phyloP scores from a whole-genome alignment of 495 filamentous ascomycete genomes.

The Saxophila tyrrhenica region DNA sequence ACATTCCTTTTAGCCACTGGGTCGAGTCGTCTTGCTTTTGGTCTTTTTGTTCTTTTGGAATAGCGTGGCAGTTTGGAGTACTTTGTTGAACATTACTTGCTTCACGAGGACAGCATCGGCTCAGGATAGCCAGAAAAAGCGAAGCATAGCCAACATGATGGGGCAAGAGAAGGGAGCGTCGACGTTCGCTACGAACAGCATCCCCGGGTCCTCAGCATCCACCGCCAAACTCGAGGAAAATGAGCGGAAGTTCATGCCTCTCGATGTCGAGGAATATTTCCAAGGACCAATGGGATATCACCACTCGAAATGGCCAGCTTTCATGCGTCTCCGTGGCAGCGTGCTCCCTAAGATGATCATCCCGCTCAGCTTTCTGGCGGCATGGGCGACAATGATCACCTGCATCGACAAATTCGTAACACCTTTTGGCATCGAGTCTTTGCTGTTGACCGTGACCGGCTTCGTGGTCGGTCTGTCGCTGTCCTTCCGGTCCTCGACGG shows the following conservation, averaged over 20 bases:
- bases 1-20: too few species aligned
- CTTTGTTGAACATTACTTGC: not conserved
- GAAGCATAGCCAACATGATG: not conserved
- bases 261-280: slow-evolving; percentile 5
- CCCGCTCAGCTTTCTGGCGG: slow-evolving; percentile 45
- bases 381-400: slow-evolving; percentile 62
- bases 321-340: slow-evolving; percentile 69
- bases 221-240: not conserved
- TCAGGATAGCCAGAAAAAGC: not conserved
- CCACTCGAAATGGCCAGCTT: slow-evolving; percentile 74
- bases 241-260: not conserved
- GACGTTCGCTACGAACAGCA: not conserved
- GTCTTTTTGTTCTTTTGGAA: too few species aligned
- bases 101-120: not conserved
- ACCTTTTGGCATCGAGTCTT: slow-evolving; percentile 47
- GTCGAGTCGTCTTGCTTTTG: too few species aligned
- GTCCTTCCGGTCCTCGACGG: slow-evolving; percentile 73
- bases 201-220: not conserved
- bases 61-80: not conserved
- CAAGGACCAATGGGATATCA: slow-evolving; percentile 54
- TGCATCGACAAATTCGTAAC: slow-evolving; percentile 44
- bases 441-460: slow-evolving; percentile 75
- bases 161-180: not conserved
- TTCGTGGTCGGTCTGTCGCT: slow-evolving; percentile 79
- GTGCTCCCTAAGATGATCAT: slow-evolving; percentile 57